Evolutionary conservation across 1,284 basidiomycete species (phyloP), one percentile per base, ranked within the genome.

Genomic region (Fomitopsis betulina): DNA sequence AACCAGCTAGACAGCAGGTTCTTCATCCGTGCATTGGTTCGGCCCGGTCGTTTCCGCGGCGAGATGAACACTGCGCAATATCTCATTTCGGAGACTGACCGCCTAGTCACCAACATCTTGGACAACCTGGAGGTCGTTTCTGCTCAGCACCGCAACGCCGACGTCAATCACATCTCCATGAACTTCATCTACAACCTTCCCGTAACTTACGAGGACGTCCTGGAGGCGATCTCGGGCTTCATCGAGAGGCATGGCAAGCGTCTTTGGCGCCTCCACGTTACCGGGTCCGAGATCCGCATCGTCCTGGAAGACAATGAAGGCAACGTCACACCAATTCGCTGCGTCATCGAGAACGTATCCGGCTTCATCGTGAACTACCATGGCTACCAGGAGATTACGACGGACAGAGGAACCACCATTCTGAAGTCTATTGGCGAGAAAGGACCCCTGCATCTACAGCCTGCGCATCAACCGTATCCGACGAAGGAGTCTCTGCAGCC

Each of bases 401-500:
- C 93, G 50, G 96, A 98, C 72, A 96, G 93, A 75, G 96, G 96
- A 53, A 90, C 89, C 8, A 90, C 89, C 7, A 94, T 98, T 65
- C 83, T 99, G 64, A 97, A 97, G 76, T 96, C 96, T 7, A 96
- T 98, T 65, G 96, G 96, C 53, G 92, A 94, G 60, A 93, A 93
- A 71, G 95, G 96, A 10, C 93, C 94, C 54, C 82, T 96, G 61
- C 95, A 98, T 75, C 81, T 97, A 50, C 94, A 95, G 75, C 93
- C 93, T 27, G 94, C 96, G 65, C 91, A 93, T 74, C 87, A 89
- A 65, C 82, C 94, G 0, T 98, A 99, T 76, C 86, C 96, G 17
- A 98, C 96, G 60, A 99, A 98, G 77, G 96, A 98, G 73, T 98
- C 95, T n/a, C 81, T 99, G 55, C 97, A 99, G 75, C 96, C 96